These are phyloP conservation scores for Cyclotella sp. DNA, from an alignment of 108 stramenopile genomes.

Conservation along the genomic window DNA sequence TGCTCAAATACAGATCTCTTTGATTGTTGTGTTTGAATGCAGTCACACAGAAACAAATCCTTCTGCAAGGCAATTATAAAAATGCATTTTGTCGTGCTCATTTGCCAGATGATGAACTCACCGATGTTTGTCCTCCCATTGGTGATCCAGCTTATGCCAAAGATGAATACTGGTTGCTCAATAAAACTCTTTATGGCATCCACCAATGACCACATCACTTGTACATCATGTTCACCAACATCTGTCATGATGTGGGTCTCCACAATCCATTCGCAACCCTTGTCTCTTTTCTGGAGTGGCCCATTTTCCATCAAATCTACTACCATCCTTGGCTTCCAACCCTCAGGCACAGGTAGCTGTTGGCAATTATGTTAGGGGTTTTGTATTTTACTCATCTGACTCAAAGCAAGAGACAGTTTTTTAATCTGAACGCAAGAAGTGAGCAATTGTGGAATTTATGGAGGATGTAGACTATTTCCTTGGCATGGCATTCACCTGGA, in stretches of 20 bases:
- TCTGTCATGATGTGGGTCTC: too few species aligned
- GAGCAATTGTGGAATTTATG: not conserved
- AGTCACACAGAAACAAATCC: not conserved
- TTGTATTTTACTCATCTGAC: too few species aligned
- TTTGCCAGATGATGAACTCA: not conserved
- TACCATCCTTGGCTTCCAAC: too few species aligned
- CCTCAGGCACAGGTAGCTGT: too few species aligned
- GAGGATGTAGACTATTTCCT: constrained; percentile 15
- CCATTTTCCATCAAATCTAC: too few species aligned
- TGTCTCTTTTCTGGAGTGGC: too few species aligned
- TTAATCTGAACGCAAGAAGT: not conserved
- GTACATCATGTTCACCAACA: too few species aligned
- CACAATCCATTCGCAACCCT: too few species aligned
- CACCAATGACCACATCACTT: too few species aligned
- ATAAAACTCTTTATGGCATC: not conserved
- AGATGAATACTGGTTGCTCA: not conserved
- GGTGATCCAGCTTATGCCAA: not conserved
- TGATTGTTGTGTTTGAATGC: not conserved
- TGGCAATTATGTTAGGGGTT: too few species aligned
- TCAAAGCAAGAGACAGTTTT: not conserved
- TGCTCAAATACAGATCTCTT: too few species aligned
- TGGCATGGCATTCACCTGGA: constrained; percentile 14
- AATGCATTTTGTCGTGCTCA: not conserved
- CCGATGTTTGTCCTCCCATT: not conserved
- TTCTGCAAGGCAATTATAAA: not conserved